phyloP scores from a whole-genome alignment of 2,329 filamentous ascomycete species.

The Ceratocystis ficicola region DNA sequence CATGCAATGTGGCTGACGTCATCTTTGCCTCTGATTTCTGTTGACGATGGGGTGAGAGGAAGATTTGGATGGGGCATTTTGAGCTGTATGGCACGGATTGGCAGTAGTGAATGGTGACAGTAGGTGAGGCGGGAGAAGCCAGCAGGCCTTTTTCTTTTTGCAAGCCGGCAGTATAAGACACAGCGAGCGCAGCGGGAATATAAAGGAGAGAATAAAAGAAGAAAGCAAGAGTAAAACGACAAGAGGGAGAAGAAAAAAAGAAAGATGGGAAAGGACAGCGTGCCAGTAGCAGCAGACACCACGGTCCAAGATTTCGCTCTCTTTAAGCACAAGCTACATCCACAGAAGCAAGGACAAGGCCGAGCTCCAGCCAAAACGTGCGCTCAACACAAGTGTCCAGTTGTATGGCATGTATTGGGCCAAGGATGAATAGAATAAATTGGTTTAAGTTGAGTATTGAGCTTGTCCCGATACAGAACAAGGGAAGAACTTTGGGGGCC shows the following conservation, averaged over 20 bases:
- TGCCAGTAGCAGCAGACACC: slow-evolving; percentile 3
- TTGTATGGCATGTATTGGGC: neutral
- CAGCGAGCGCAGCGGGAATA: neutral
- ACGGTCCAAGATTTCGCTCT: neutral
- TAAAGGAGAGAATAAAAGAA: neutral
- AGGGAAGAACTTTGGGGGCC: neutral
- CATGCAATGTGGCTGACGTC: slow-evolving; percentile 47
- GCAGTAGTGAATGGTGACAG: neutral
- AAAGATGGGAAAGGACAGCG: neutral
- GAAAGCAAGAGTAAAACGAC: slow-evolving; percentile 10
- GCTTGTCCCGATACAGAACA: neutral
- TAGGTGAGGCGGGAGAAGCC: neutral
- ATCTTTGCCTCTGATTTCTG: slow-evolving; percentile 64
- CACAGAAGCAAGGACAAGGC: neutral
- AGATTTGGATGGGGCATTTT: slow-evolving; percentile 53
- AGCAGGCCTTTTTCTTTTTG: neutral
- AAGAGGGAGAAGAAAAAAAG: slow-evolving; percentile 15
- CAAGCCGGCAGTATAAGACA: slow-evolving; percentile 1
- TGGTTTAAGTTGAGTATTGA: neutral
- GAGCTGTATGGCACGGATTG: neutral
- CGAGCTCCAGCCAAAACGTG: neutral
- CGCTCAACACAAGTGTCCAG: neutral
- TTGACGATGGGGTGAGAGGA: slow-evolving; percentile 69
- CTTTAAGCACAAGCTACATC: neutral
- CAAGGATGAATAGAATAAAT: neutral